Base-by-base conservation (phyloP, 139 green algal genomes). In the Chlorokybus atmophyticus region DNA sequence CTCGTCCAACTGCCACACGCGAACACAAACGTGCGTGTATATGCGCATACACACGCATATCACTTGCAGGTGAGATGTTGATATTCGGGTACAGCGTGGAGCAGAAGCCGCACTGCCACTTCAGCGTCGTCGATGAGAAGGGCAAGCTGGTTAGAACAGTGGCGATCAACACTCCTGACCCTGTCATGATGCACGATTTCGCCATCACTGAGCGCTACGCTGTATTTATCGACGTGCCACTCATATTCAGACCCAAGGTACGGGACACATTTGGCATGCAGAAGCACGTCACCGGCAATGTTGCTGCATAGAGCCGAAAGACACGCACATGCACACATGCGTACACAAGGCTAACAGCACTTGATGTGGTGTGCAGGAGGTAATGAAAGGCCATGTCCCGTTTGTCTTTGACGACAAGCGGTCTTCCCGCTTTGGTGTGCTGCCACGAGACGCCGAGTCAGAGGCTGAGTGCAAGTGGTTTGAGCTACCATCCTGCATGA, bases 131-230 rank as follows among this genome's bases (percentile, higher is more conserved):
- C 10, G 4, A 17, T 14, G 53, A 58, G 32, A 42, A 55, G 14
- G 42, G 51, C 21, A 4, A 27, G 19, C 40, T 66, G 49, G 31
- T 44, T 17, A 26, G 4, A 0, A 10, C 58, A 1, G 60, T 61
- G 1, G 21, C 50, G 50, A 59, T 67, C 32, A 59, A 32, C 49
- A 30, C 59, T n/a, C 31, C 50, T 14, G 17, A 39, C 27, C 62
- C 67, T 28, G 50, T 59, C 10, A 72, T 75, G 55, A 75, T 71
- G 61, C 67, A 75, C 50, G 67, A 75, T 39, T 66, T 61, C 21
- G 61, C 53, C 39, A 64, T 75, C 50, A 75, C 67, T n/a, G 41
- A 75, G 50, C 51, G 49, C 2, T 72, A 75, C 49, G 47, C 32
- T 40, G 30, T 75, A 14, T 60, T 75, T 26, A 2, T 75, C 6